phyloP scores from a whole-genome alignment of 768 basidiomycete genomes.

The Dictyophora rubrovolvata region DNA sequence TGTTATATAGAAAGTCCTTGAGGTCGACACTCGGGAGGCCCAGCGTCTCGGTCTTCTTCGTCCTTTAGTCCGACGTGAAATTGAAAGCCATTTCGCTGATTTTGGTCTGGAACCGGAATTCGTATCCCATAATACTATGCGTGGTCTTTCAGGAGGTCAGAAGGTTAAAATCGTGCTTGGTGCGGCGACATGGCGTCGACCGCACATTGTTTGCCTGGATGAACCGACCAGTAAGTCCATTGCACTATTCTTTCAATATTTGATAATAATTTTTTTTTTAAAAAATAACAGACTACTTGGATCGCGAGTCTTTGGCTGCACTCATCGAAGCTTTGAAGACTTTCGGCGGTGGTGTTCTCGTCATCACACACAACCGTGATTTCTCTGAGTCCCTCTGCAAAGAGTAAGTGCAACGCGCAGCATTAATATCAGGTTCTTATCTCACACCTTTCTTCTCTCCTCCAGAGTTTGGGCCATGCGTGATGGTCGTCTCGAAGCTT shows the following conservation, averaged over 20 bases:
- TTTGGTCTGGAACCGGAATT: constrained; percentile 99
- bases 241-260: not conserved
- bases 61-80: constrained; percentile 95
- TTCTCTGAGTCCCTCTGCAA: constrained; percentile 98
- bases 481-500: constrained; percentile 91
- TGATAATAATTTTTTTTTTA: constrained; percentile 10
- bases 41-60: constrained; percentile 91
- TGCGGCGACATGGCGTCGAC: constrained; percentile 98
- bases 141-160: constrained; percentile 96
- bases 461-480: constrained; percentile 91
- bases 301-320: constrained; percentile 98
- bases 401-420: constrained; percentile 30
- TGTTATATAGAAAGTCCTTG: constrained; percentile 70
- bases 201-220: constrained; percentile 94
- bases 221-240: constrained; percentile 76
- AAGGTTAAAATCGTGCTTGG: constrained; percentile 99
- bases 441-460: not conserved
- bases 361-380: constrained; percentile 97
- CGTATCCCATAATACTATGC: constrained; percentile 98
- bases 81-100: constrained; percentile 98
- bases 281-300: constrained; percentile 98
- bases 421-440: not conserved
- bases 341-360: constrained; percentile 96
- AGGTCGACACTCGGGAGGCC: constrained; percentile 95
- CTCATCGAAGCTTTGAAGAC: constrained; percentile 96